These are phyloP conservation scores for Bolboschoenoplectus hybrid DNA, from an alignment of 202 grass and related monocot genomes.

Conservation along the genomic window DNA sequence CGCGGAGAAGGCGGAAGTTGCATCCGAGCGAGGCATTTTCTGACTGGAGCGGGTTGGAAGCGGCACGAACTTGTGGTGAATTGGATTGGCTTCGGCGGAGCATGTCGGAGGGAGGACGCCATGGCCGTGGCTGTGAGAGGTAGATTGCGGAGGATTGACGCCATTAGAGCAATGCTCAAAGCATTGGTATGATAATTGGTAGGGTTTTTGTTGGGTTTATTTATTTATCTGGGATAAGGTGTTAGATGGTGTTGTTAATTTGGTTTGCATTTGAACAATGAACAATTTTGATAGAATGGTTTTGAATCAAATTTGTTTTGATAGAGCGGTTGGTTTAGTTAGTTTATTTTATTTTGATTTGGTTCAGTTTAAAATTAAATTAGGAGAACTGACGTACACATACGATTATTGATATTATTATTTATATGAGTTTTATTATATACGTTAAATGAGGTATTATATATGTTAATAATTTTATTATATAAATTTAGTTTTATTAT, in stretches of 20 bases:
- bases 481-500: too few relatives aligned
- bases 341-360: too few relatives aligned
- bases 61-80: neutral
- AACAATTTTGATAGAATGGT: neutral
- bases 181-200: constrained; percentile 11
- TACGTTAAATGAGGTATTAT: too few relatives aligned
- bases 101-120: neutral
- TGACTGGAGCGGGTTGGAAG: neutral
- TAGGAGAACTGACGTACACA: too few relatives aligned
- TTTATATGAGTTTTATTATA: too few relatives aligned
- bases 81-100: neutral
- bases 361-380: too few relatives aligned
- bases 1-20: neutral
- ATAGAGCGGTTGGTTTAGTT: too few relatives aligned
- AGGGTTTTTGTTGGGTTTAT: constrained; percentile 27
- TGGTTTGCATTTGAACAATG: neutral
- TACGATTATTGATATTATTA: too few relatives aligned
- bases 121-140: constrained; percentile 11
- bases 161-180: constrained; percentile 34
- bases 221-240: neutral
- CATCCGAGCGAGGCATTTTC: neutral
- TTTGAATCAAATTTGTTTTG: neutral
- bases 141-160: constrained; percentile 41
- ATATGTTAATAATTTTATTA: too few relatives aligned
- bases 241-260: neutral